Percentiles rank a stretch among this genome's conserved stretches.
These are phyloP conservation scores for Zygoascus bituminiphila DNA, from an alignment of 805 yeast species.

Conservation along the genomic window DNA sequence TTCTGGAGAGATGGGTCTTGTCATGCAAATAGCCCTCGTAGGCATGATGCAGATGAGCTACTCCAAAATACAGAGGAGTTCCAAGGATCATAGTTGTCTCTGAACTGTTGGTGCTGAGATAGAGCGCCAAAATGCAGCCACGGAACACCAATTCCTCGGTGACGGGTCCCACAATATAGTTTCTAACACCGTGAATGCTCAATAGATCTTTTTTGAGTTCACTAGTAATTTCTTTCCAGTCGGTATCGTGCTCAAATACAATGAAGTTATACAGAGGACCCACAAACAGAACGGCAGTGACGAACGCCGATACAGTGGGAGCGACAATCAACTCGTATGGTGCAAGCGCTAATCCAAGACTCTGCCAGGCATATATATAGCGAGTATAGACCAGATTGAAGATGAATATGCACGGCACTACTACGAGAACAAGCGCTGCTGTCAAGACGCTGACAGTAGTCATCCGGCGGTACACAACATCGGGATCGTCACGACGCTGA, in stretches of 20 bases:
- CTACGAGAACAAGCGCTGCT: slow-evolving; percentile 28
- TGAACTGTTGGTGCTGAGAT: slow-evolving; percentile 20
- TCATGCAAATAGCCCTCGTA: slow-evolving; percentile 35
- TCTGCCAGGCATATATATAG: slow-evolving; percentile 11
- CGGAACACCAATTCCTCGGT: slow-evolving; percentile 74
- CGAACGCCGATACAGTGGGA: slow-evolving; percentile 17
- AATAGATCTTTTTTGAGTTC: slow-evolving; percentile 23
- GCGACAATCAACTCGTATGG: slow-evolving; percentile 13
- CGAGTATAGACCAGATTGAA: slow-evolving; percentile 5
- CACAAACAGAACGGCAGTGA: slow-evolving; percentile 36
- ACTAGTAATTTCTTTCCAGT: slow-evolving; percentile 2
- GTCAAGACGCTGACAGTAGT: slow-evolving; percentile 28
- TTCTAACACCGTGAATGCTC: slow-evolving; percentile 41
- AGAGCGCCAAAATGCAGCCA: slow-evolving; percentile 32
- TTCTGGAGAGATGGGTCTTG: slow-evolving; percentile 24
- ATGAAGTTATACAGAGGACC: slow-evolving; percentile 41
- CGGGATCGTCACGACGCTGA: slow-evolving; percentile 17
- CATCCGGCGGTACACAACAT: slow-evolving; percentile 17
- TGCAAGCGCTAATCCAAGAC: slow-evolving; percentile 7
- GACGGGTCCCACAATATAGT: slow-evolving; percentile 61
- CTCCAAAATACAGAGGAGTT: slow-evolving; percentile 62
- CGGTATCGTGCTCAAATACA: slow-evolving; percentile 19
- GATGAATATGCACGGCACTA: slow-evolving; percentile 13
- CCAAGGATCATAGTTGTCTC: slow-evolving; percentile 25
- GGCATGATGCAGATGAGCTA: slow-evolving; percentile 76